phyloP scores from a whole-genome alignment of 441 rosid genomes.

The Oxalis stricta region DNA sequence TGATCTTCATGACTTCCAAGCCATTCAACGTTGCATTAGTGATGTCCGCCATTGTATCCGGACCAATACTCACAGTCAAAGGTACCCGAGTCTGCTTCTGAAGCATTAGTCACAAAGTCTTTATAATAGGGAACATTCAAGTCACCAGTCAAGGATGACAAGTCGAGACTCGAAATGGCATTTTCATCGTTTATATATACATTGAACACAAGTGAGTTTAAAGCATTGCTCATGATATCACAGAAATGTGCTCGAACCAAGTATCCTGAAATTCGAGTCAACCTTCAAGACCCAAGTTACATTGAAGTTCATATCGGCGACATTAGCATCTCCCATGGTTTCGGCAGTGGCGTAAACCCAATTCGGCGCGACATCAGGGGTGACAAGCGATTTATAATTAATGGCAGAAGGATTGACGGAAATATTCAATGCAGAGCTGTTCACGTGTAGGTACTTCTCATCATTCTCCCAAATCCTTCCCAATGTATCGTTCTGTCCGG shows the following conservation, averaged over 20 bases:
- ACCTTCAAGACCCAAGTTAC: conserved; percentile 76
- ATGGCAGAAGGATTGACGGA: conserved; percentile 51
- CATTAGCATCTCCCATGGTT: conserved; percentile 73
- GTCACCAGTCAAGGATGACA: conserved; percentile 35
- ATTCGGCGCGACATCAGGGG: conserved; percentile 67
- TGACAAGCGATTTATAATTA: conserved; percentile 30
- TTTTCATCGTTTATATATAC: conserved; percentile 65
- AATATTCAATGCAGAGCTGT: conserved; percentile 59
- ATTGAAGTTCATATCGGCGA: conserved; percentile 53
- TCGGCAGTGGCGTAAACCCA: conserved; percentile 84
- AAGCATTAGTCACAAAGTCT: conserved; percentile 59
- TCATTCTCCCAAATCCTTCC: conserved; percentile 90
- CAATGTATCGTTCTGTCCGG: conserved; percentile 75
- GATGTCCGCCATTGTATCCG: conserved; percentile 44
- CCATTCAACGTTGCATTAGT: conserved; percentile 73
- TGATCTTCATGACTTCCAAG: conserved; percentile 77
- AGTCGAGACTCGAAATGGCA: conserved; percentile 60
- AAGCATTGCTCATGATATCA: conserved; percentile 51
- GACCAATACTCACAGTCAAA: conserved; percentile 81
- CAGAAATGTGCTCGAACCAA: conserved; percentile 87
- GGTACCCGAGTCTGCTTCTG: conserved; percentile 26
- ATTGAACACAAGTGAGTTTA: conserved; percentile 67
- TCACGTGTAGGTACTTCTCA: conserved; percentile 54
- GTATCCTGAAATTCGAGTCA: conserved; percentile 57
- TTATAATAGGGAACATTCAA: conserved; percentile 49